Evolutionary conservation across 257 asterid species (phyloP), one percentile per base, ranked within the genome.

Genomic region (Primulina tabacum): DNA sequence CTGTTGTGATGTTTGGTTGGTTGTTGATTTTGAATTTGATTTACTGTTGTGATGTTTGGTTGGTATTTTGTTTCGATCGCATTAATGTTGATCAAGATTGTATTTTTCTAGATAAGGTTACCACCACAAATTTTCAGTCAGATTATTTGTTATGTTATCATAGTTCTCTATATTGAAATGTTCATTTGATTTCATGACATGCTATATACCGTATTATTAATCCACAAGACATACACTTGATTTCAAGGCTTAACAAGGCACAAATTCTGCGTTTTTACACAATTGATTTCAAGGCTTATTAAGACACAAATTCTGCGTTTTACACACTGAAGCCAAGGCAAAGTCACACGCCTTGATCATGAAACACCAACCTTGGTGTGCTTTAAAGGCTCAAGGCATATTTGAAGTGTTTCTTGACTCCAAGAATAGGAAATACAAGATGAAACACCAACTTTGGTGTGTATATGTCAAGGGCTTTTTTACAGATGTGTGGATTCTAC

Each of bases 51-150:
- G 7, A 58, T 20, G 24, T 21, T 21, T 21, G 9, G 11, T 16
- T 30, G 43, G 9, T 35, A 8, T 12, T 28, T 32, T 33, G 30
- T 32, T n/a, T 43, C 29, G 35, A 7, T n/a, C 2, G 3, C 4
- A 4, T 43, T 43, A 43, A 43, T 43, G 35, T 62, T 33, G 50
- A 62, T 65, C 18, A 40, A 21, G 69, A 65, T 40, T 65, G 26
- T 33, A 5, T 12, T 40, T 24, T 29, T 20, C 53, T 29, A 12
- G 7, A 7, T 29, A n/a, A 8, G 17, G 17, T 26, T 28, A 26
- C 24, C 9, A 3, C 24, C 53, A n/a, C 35, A 32, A 5, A 18
- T 34, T 29, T 30, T 29, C 43, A 47, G 47, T 58, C 34, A 21
- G 63, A 8, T 26, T 14, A 58, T 8, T 14, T 7, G 8, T 4